Evolutionary conservation across 129 eudicot species (phyloP), one percentile per base, ranked within the genome.

Genomic region (Flaveria bidentis): DNA sequence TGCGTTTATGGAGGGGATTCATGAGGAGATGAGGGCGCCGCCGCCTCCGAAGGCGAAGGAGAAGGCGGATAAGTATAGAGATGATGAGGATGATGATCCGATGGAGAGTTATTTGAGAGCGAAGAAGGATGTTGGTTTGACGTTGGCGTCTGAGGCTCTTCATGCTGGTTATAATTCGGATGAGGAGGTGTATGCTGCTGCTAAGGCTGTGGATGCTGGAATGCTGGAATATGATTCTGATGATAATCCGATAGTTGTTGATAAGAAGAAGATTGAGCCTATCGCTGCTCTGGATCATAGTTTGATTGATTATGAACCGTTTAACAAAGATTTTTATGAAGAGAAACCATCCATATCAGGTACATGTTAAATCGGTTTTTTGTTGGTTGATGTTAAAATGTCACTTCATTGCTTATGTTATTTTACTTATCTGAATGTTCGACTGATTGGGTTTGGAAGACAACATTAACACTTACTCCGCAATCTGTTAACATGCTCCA

Each of bases 121-220:
- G 71, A 94, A 94, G 89, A 94, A 89, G 90, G 99, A 94, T 69
- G 74, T 89, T 0, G 97, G 94, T 15, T 80, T 93, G 81, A 86
- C 93, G 4, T 61, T 94, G 79, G 99, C 99, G 6, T 82, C 92
- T 13, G 99, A 94, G 15, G 99, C 85, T 4, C 79, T 89, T 36
- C 85, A 82, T 55, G 97, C 99, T 1, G 99, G 99, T 57, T 91
- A 94, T 78, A 89, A 94, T 86, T 89, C 94, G 18, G 99, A 94
- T 46, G 99, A 94, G 85, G 97, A 94, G 94, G 99, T 94, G 44
- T 94, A 94, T 72, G 99, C 97, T 2, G 97, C 99, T 1, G 99
- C 99, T 0, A 94, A 94, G 83, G 97, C 99, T 2, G 94, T 94
- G 44, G 96, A 94, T 76, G 97, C 93, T 2, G 97, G 99, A 49